Percentiles rank a stretch among this genome's conserved stretches.
Conservation (phyloP, 1,139 yeast species). For the Debaryomycetaceae sp. region DNA sequence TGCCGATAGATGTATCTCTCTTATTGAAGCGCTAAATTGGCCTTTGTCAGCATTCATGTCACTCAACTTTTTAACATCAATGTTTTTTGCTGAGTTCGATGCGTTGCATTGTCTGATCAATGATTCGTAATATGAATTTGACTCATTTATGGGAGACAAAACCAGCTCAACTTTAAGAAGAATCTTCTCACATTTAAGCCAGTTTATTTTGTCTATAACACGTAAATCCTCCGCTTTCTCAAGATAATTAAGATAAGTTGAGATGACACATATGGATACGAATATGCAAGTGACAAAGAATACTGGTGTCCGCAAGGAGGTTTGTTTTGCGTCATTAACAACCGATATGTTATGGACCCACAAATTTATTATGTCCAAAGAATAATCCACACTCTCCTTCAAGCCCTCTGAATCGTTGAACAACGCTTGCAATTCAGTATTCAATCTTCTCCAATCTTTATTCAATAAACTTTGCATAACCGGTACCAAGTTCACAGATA, state of each 20-base stretch:
- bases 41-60: conserved; percentile 29
- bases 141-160: conserved; percentile 24
- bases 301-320: conserved; percentile 69
- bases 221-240: conserved; percentile 39
- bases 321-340: conserved; percentile 57
- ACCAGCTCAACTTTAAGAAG: conserved; percentile 56
- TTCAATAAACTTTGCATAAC: conserved; percentile 54
- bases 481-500: conserved; percentile 56
- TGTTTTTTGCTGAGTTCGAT: conserved; percentile 24
- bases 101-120: conserved; percentile 53
- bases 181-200: conserved; percentile 49
- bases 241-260: conserved; percentile 55
- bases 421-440: conserved; percentile 40
- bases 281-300: conserved; percentile 68
- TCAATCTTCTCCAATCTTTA: conserved; percentile 67
- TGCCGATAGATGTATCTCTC: conserved; percentile 48
- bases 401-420: conserved; percentile 53
- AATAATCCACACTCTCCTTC: conserved; percentile 54
- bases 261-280: conserved; percentile 55
- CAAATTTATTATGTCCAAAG: conserved; percentile 56
- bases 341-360: conserved; percentile 70
- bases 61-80: conserved; percentile 13
- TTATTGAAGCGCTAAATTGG: conserved; percentile 32
- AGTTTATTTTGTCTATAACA: conserved; percentile 44
- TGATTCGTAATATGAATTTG: conserved; percentile 46